Evolutionary conservation across 2,329 filamentous ascomycete species (phyloP), one percentile per base, ranked within the genome.

Genomic region (Bertia moriformis): DNA sequence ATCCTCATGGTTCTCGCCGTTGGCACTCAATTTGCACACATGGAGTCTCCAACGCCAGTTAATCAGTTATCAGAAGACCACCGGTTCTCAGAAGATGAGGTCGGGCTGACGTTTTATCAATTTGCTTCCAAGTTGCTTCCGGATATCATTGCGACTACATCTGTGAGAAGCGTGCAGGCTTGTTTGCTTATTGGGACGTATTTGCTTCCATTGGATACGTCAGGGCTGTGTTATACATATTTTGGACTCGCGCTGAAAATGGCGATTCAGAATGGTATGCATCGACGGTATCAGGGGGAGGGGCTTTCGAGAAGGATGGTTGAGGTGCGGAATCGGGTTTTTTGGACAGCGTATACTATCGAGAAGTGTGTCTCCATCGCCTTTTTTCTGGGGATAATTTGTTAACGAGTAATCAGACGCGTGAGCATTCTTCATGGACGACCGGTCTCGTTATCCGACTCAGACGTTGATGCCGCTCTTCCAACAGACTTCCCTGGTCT

Each of bases 221-320:
- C 68, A 1, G 71, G 70, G 0, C 50, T 74, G 15, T 66, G 66
- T 2, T 75, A 73, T 44, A 69, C 68, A 2, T 75, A 75, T 44
- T 58, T 73, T 37, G 69, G 68, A 4, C 50, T 75, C 12, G 67
- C 68, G 2, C 55, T 73, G 32, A 72, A 71, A 42, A 55, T 75
- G 42, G 71, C 69, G 2, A 71, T 74, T 13, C 69, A 73, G 43
- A 74, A 74, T 46, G 71, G 71, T 7, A 72, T 75, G 69, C 71
- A 75, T 45, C 58, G 71, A 38, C 65, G 59, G 40, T 67, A 65
- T 41, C 54, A 61, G 1, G 65, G 63, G 2, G 60, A 63, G 38
- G 63, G 59, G 0, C 55, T 71, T 10, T 63, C 67, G 19, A 53
- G 62, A 10, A 57, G 59, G 19, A 62, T 67, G 43, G 57, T 66